Evolutionary conservation across 805 yeast genomes (phyloP), one percentile per base, ranked within the genome.

Genomic region (Candida ficus): DNA sequence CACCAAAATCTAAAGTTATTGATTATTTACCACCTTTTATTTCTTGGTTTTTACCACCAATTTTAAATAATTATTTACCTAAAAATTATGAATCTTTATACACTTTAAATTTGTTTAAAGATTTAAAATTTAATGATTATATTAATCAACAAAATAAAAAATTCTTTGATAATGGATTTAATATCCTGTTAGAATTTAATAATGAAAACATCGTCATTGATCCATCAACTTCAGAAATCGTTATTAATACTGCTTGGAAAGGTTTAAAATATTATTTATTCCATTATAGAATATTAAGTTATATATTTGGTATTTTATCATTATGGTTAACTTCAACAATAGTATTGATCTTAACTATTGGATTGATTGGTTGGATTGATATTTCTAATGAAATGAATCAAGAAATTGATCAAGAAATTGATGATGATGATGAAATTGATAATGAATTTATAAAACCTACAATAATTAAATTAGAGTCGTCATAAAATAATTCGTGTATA

Each of bases 261-360:
- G 60, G 60, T 0, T 18, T 54, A 7, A 43, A 50, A 27, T 48
- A 53, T 30, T 56, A 54, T 29, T 22, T 56, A n/a, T 50, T 49
- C 36, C 48, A 53, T 25, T 48, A 54, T 34, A 48, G 51, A 41
- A 28, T 39, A 1, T 8, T 53, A 5, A 52, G 57, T n/a, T 56
- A 56, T 29, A 9, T 49, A 12, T 4, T 53, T 11, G 58, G 58
- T 7, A 37, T 41, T 5, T 31, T 38, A 0, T 19, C 35, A 3
- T 39, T 56, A 7, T 56, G 60, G 60, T 12, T 30, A 4, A 33
- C 41, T 9, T 44, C 59, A 14, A 36, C 51, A 2, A 12, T 33
- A 3, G 41, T 42, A 1, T 14, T 56, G 11, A 29, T 51, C 3
- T 22, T 29, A 4, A 54, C 57, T 2, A 39, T 56, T n/a, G 45